Evolutionary conservation across 2,329 filamentous ascomycete species (phyloP), one percentile per base, ranked within the genome.

Genomic region (Pezicula carpinea): DNA sequence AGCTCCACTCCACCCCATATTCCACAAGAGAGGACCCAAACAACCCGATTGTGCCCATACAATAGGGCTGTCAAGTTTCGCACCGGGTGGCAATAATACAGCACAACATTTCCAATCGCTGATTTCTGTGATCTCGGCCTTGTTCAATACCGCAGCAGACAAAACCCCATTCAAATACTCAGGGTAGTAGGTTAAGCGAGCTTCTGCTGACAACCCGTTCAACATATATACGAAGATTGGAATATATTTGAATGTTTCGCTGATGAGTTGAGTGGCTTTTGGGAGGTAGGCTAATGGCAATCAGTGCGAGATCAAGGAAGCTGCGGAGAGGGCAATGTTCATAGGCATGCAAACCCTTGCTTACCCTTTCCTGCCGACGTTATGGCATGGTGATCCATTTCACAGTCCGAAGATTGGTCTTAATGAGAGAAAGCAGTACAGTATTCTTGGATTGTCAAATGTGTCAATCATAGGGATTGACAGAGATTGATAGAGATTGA

Each of bases 31-130:
- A 1, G 36, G 26, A n/a, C 54, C 10, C 5, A 56, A 45, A 13
- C 55, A 45, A 13, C 55, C 56, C 2, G 56, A 45, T 10, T 44
- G 53, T 7, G 53, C n/a, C n/a, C 53, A 15, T 4, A 51, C 57
- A 18, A 38, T 42, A 10, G 47, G 44, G 43, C 55, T 56, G 15
- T 50, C 56, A 5, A 54, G 44, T 19, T 48, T 45, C 13, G 36
- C 33, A 2, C 49, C 44, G 2, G 54, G 56, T 0, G 49, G 51
- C 43, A 59, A 52, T 13, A 59, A 23, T 5, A 54, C 23, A 3
- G 32, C 41, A 43, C 49, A 52, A 26, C 43, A 40, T 39, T 53
- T 46, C 48, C 50, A 58, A 13, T 47, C 47, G n/a, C 45, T 38
- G 6, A 41, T 41, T 31, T 56, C 54, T 4, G 33, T 39, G 19